Evolutionary conservation across 75 land plant genomes (phyloP).

Genomic region (Pseudotsuga menziesii): DNA sequence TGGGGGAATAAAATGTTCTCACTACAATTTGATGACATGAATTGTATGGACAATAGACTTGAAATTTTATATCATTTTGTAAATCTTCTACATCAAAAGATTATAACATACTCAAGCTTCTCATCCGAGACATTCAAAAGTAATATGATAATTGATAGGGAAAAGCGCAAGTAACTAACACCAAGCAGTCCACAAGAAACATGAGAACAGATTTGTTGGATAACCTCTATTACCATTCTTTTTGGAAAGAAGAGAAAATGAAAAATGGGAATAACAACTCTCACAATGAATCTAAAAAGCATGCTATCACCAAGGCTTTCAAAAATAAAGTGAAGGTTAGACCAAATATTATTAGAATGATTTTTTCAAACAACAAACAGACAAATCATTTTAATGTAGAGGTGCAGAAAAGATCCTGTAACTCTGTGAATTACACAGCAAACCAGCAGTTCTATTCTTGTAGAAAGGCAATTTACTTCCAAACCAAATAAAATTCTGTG

Average conservation of each 20-base stretch:
- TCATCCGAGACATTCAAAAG: no score
- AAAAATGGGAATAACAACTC: background rate
- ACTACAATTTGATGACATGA: no score
- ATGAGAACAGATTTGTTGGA: no score
- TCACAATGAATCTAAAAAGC: background rate
- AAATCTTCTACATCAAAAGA: no score
- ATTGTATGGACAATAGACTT: no score
- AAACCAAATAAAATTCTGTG: background rate
- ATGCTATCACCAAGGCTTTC: background rate
- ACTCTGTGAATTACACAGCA: background rate
- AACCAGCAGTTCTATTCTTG: background rate
- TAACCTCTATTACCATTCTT: background rate
- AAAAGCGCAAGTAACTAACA: no score
- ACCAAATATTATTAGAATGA: background rate
- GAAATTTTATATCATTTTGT: no score
- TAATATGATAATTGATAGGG: no score
- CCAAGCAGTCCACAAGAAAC: no score
- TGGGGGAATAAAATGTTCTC: no score
- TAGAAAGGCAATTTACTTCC: background rate
- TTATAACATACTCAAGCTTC: no score
- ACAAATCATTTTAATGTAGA: background rate
- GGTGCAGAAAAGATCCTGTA: background rate
- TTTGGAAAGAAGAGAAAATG: background rate
- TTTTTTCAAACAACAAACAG: background rate
- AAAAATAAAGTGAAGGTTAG: background rate